Conservation (phyloP, 345 rosid species). For the Euphorbia lathyris region DNA sequence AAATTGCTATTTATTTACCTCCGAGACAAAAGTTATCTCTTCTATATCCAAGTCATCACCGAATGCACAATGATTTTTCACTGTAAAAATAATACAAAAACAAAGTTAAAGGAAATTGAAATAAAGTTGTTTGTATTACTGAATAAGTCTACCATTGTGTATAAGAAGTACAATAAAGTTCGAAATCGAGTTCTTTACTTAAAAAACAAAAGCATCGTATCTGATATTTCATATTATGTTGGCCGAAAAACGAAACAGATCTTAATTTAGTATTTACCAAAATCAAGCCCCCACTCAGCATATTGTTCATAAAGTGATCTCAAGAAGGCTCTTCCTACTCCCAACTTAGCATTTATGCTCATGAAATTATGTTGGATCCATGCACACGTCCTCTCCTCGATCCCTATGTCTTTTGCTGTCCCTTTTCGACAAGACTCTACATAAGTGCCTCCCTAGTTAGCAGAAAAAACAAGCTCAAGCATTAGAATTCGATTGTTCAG, state of each 20-base stretch:
- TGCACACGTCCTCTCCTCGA: constrained; percentile 77
- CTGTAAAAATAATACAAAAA: constrained; percentile 36
- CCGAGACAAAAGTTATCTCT: constrained; percentile 65
- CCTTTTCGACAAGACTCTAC: constrained; percentile 52
- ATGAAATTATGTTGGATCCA: constrained; percentile 93
- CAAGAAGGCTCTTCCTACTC: constrained; percentile 85
- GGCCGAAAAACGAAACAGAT: neutral
- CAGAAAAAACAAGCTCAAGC: constrained; percentile 16
- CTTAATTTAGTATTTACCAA: constrained; percentile 45
- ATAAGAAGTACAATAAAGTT: neutral
- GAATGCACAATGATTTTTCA: constrained; percentile 82
- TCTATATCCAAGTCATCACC: constrained; percentile 70
- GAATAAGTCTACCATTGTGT: no score
- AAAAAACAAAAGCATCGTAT: neutral
- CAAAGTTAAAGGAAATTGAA: no score
- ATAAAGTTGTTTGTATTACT: no score
- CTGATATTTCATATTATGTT: neutral
- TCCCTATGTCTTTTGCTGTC: constrained; percentile 77
- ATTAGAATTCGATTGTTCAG: neutral
- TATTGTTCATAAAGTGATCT: constrained; percentile 78
- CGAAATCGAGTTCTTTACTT: neutral
- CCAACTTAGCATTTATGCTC: constrained; percentile 69
- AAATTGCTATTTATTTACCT: constrained; percentile 38
- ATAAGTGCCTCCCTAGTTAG: constrained; percentile 59
- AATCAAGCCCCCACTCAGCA: constrained; percentile 94